Evolutionary conservation across 352 stramenopile genomes (phyloP).

Genomic region (Peronospora farinosa): DNA sequence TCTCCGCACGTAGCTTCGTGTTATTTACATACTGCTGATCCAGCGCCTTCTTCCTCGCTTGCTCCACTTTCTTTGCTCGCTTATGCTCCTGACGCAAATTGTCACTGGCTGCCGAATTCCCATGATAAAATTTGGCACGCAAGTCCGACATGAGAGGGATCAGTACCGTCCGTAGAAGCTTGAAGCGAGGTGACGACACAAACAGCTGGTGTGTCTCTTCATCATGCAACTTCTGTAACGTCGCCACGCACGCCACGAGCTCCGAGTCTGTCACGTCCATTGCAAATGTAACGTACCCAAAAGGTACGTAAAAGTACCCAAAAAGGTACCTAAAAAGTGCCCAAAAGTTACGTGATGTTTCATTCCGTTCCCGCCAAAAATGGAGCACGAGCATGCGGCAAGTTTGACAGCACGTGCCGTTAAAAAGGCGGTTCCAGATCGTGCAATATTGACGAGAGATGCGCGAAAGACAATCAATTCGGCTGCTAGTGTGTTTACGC

Average conservation of each 20-base stretch:
- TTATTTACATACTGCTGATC: slow-evolving; percentile 81
- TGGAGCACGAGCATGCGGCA: slow-evolving; percentile 64
- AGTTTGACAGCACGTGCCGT: slow-evolving; percentile 62
- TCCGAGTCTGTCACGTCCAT: slow-evolving; percentile 34
- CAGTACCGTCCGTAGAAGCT: slow-evolving; percentile 52
- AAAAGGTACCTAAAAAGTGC: background rate
- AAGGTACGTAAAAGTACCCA: background rate
- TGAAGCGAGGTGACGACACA: slow-evolving; percentile 44
- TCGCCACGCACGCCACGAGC: slow-evolving; percentile 43
- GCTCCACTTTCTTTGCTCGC: slow-evolving; percentile 61
- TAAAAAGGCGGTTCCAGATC: slow-evolving; percentile 65
- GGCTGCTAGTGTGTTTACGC: slow-evolving; percentile 67
- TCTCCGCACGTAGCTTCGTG: slow-evolving; percentile 62
- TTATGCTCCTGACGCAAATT: slow-evolving; percentile 55
- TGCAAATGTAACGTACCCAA: slow-evolving; percentile 1
- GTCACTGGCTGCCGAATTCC: slow-evolving; percentile 38
- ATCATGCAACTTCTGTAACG: slow-evolving; percentile 53
- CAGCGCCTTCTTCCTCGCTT: slow-evolving; percentile 51
- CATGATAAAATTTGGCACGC: slow-evolving; percentile 57
- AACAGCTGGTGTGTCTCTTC: slow-evolving; percentile 41
- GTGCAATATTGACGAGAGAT: slow-evolving; percentile 62
- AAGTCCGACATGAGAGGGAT: slow-evolving; percentile 57
- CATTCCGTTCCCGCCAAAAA: slow-evolving; percentile 9
- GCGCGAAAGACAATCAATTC: slow-evolving; percentile 64
- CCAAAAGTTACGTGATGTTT: background rate